Evolutionary conservation across 352 stramenopile genomes (phyloP).

Genomic region (Phytopythium chamaehyphon): DNA sequence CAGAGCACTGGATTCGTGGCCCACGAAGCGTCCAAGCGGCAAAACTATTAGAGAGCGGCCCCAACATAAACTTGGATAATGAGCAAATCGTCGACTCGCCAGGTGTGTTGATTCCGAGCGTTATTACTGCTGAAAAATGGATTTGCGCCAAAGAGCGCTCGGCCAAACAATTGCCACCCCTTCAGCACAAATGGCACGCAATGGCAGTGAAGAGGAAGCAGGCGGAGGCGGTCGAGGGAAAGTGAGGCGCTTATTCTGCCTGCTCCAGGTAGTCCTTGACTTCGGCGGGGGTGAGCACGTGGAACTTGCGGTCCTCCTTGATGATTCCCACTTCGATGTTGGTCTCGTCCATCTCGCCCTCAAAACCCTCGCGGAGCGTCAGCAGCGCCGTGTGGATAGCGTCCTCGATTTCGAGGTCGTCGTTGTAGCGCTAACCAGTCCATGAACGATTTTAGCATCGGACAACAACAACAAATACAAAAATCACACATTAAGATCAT

Average conservation of each 20-base stretch:
- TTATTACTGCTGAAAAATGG: constrained; percentile 1
- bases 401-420: constrained; percentile 99
- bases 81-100: constrained; percentile 2
- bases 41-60: background rate
- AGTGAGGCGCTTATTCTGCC: constrained; percentile 85
- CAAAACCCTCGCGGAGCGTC: constrained; percentile 99
- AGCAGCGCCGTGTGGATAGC: constrained; percentile 98
- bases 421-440: constrained; percentile 74
- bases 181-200: background rate
- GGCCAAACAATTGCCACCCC: background rate
- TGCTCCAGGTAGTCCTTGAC: constrained; percentile 99
- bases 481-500: constrained; percentile 3
- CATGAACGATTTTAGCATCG: no score
- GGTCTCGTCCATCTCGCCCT: constrained; percentile 96
- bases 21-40: constrained; percentile 32
- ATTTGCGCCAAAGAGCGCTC: background rate
- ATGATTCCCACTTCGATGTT: constrained; percentile 99
- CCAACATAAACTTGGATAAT: background rate
- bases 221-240: background rate
- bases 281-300: constrained; percentile 95
- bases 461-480: no score
- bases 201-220: background rate
- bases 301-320: constrained; percentile 96
- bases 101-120: background rate
- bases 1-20: constrained; percentile 48